A percentile compares a stretch with the other conserved stretches of the same genome.
Conservation (phyloP, 495 filamentous ascomycete species). For the Xylaria venustula region DNA sequence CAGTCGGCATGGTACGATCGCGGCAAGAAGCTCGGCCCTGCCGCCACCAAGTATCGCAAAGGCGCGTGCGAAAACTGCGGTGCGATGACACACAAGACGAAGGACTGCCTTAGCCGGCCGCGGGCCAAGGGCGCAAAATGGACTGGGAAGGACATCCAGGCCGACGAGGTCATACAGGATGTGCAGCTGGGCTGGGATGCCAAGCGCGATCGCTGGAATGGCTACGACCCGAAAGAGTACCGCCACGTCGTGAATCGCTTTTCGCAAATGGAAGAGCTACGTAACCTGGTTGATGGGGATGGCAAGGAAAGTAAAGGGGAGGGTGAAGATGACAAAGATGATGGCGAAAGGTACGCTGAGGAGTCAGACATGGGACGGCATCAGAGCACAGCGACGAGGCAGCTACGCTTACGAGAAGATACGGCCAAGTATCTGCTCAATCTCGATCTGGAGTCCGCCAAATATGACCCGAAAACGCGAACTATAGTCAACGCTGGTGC, state of each 20-base stretch:
- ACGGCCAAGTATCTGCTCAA: slow-evolving; percentile 98
- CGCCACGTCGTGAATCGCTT: slow-evolving; percentile 82
- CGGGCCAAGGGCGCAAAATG: slow-evolving; percentile 88
- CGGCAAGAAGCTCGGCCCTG: slow-evolving; percentile 73
- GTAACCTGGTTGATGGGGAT: slow-evolving; percentile 50
- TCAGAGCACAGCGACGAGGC: slow-evolving; percentile 84
- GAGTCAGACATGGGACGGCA: slow-evolving; percentile 95
- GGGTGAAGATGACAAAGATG: slow-evolving; percentile 53
- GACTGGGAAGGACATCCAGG: slow-evolving; percentile 90
- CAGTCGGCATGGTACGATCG: slow-evolving; percentile 89
- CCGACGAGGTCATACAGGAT: slow-evolving; percentile 84
- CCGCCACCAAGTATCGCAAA: slow-evolving; percentile 94
- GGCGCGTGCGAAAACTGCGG: slow-evolving; percentile 98
- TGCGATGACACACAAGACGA: slow-evolving; percentile 91
- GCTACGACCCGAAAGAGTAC: slow-evolving; percentile 89
- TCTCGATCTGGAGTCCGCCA: slow-evolving; percentile 91
- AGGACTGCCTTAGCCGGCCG: slow-evolving; percentile 87
- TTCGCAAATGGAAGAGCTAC: slow-evolving; percentile 78
- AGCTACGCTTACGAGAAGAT: slow-evolving; percentile 90
- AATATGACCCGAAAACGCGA: slow-evolving; percentile 96
- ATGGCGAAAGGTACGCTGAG: slow-evolving; percentile 78
- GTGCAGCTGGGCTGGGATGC: slow-evolving; percentile 92
- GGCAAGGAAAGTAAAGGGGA: slow-evolving; percentile 49
- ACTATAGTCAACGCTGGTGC: slow-evolving; percentile 90
- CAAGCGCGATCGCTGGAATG: slow-evolving; percentile 98